Evolutionary conservation across 305 asterid species (phyloP).

Genomic region (Fraxinus sp.): DNA sequence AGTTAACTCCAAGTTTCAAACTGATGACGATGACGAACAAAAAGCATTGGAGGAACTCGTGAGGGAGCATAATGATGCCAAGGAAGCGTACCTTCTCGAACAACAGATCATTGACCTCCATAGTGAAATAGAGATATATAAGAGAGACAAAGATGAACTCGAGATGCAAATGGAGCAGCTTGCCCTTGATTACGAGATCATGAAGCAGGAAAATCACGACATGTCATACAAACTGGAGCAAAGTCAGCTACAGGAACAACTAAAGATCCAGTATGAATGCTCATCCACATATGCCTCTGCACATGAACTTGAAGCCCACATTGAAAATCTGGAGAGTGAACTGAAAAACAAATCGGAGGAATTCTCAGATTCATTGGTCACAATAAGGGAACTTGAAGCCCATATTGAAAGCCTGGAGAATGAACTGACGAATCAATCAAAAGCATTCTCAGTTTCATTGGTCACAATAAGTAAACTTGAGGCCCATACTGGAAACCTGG

Average conservation of each 20-base stretch:
- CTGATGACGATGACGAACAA: constrained; percentile 56
- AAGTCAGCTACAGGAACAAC: constrained; percentile 79
- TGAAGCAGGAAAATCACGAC: constrained; percentile 92
- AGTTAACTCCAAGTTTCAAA: constrained; percentile 24
- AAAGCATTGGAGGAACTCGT: constrained; percentile 78
- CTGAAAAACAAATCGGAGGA: constrained; percentile 32
- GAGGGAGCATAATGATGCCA: constrained; percentile 65
- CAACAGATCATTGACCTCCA: constrained; percentile 78
- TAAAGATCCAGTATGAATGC: constrained; percentile 91
- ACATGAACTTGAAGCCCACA: constrained; percentile 67
- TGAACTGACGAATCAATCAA: constrained; percentile 42
- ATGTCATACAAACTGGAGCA: constrained; percentile 77
- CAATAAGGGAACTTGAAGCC: constrained; percentile 26
- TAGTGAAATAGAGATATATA: constrained; percentile 66
- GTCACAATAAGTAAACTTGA: constrained; percentile 57
- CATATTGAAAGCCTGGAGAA: constrained; percentile 23
- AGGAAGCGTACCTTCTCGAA: constrained; percentile 64
- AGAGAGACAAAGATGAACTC: constrained; percentile 73
- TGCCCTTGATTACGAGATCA: constrained; percentile 91
- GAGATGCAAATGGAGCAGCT: constrained; percentile 98
- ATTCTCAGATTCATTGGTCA: constrained; percentile 28
- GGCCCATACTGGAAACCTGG: constrained; percentile 61
- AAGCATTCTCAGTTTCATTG: constrained; percentile 25
- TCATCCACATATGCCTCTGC: constrained; percentile 51
- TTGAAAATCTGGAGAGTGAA: constrained; percentile 58